Evolutionary conservation across 257 asterid species (phyloP).

Genomic region (Pogostemon cablin): DNA sequence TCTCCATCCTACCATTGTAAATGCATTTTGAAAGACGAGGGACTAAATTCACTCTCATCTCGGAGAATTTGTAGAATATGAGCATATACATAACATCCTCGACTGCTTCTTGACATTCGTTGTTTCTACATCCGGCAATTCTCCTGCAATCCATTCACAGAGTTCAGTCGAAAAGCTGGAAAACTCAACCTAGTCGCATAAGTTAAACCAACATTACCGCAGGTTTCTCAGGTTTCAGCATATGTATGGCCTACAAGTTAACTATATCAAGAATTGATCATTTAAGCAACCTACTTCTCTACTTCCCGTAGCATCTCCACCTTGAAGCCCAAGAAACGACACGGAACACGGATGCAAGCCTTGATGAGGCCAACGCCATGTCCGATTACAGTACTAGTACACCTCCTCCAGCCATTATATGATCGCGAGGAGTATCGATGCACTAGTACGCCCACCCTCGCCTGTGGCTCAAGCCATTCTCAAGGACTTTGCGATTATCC

Average conservation of each 20-base stretch:
- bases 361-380: slow-evolving; percentile 41
- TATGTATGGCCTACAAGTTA: slow-evolving; percentile 37
- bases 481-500: slow-evolving; percentile 49
- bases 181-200: not conserved
- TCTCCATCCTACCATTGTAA: slow-evolving; percentile 71
- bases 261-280: slow-evolving; percentile 37
- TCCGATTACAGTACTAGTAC: slow-evolving; percentile 50
- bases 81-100: slow-evolving; percentile 76
- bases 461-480: slow-evolving; percentile 48
- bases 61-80: slow-evolving; percentile 55
- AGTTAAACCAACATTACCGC: slow-evolving; percentile 43
- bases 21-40: slow-evolving; percentile 79
- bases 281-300: slow-evolving; percentile 21
- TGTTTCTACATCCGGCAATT: slow-evolving; percentile 57
- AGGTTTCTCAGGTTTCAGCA: slow-evolving; percentile 34
- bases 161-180: slow-evolving; percentile 33
- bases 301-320: too few relatives aligned
- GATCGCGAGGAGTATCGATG: slow-evolving; percentile 48
- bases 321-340: too few relatives aligned
- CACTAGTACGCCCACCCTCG: slow-evolving; percentile 45
- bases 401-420: too few relatives aligned
- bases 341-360: slow-evolving; percentile 22
- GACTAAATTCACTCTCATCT: slow-evolving; percentile 66
- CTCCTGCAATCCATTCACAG: slow-evolving; percentile 56
- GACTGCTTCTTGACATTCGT: slow-evolving; percentile 63